Evolutionary conservation across 352 stramenopile genomes (phyloP).

Genomic region (Globisporangium emineosum): DNA sequence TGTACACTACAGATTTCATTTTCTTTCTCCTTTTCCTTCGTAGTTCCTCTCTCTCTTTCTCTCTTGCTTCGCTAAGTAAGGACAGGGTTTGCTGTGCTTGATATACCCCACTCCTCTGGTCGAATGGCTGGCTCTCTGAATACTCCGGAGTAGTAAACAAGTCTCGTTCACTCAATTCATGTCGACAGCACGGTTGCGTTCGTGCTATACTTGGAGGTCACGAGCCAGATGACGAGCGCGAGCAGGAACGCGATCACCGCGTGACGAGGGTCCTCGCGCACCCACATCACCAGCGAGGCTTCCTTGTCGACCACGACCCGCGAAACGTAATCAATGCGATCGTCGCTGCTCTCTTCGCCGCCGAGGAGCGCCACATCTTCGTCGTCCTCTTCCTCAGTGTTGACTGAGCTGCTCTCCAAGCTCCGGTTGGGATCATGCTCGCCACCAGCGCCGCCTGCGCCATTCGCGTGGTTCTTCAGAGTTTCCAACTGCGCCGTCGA

Average conservation of each 20-base stretch:
- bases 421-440: slow-evolving; percentile 13
- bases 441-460: neutral
- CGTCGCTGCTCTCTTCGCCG: slow-evolving; percentile 19
- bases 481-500: neutral
- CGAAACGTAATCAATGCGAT: slow-evolving; percentile 17
- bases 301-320: slow-evolving; percentile 43
- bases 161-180: neutral
- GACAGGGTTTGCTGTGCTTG: no score
- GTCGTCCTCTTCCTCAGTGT: slow-evolving; percentile 19
- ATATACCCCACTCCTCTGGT: no score
- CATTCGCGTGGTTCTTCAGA: neutral
- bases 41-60: neutral
- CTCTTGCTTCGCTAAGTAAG: neutral
- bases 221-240: slow-evolving; percentile 60
- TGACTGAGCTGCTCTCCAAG: neutral
- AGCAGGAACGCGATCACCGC: slow-evolving; percentile 53
- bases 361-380: slow-evolving; percentile 20
- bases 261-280: slow-evolving; percentile 67
- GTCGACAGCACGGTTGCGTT: slow-evolving; percentile 7
- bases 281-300: slow-evolving; percentile 64
- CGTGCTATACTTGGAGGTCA: slow-evolving; percentile 6
- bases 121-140: no score
- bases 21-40: neutral
- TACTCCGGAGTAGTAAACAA: no score
- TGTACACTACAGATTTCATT: neutral